A percentile compares a stretch with the other conserved stretches of the same genome.
Evolutionary conservation across 768 basidiomycete genomes (phyloP).

Genomic region (Melanogaster broomeanus): DNA sequence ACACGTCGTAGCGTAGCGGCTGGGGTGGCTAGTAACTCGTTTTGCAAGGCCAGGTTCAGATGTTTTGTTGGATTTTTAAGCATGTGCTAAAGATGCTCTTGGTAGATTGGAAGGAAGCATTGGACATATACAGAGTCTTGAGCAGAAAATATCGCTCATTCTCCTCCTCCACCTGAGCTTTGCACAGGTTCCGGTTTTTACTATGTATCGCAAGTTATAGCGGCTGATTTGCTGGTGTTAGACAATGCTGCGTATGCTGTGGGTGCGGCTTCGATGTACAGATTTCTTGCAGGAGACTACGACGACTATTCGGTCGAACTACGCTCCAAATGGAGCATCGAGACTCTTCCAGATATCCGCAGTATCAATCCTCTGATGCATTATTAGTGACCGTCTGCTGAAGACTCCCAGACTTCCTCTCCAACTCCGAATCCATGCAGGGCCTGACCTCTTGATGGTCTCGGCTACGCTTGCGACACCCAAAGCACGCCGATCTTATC

Average conservation of each 20-base stretch:
- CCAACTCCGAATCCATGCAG: too few relatives aligned
- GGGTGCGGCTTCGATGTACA: constrained; percentile 88
- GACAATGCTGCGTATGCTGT: constrained; percentile 98
- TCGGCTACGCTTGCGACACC: too few relatives aligned
- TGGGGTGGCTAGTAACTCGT: constrained; percentile 88
- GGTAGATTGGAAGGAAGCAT: constrained; percentile 34
- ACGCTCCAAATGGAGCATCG: constrained; percentile 78
- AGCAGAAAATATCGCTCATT: constrained; percentile 45
- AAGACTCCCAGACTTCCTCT: neutral
- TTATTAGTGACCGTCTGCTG: neutral
- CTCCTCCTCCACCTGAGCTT: constrained; percentile 77
- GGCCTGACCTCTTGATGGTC: too few relatives aligned
- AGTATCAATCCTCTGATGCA: neutral
- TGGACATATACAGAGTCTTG: constrained; percentile 29
- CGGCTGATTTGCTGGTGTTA: constrained; percentile 28
- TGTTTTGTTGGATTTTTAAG: neutral
- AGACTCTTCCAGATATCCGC: constrained; percentile 28
- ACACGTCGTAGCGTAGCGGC: constrained; percentile 84
- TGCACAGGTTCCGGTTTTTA: constrained; percentile 70
- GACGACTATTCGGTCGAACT: constrained; percentile 65
- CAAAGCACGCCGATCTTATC: too few relatives aligned
- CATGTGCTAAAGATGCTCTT: neutral
- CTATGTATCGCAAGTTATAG: neutral
- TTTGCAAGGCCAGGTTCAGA: constrained; percentile 64
- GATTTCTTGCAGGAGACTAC: constrained; percentile 63